A percentile compares a stretch with the other conserved stretches of the same genome.
Evolutionary conservation across 148 eudicot species (phyloP).

Genomic region (Fagopyrum tataricum): DNA sequence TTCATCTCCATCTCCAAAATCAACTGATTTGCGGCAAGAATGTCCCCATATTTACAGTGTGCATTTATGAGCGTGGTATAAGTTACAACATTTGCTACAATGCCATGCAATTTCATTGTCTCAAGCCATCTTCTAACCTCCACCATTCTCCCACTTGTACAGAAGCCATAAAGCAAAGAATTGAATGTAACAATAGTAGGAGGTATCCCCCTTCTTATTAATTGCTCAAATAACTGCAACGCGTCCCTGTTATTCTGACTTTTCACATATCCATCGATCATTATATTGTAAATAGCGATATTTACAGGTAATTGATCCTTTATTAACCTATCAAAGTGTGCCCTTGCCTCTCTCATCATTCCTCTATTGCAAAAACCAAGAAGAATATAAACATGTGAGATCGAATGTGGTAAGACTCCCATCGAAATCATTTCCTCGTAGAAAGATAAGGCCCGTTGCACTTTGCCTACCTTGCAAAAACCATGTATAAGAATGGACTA

Average conservation of each 20-base stretch:
- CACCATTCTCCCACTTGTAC: conserved; percentile 37
- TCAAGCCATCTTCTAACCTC: conserved; percentile 53
- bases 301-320: conserved; percentile 28
- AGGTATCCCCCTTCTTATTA: conserved; percentile 42
- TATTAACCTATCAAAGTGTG: conserved; percentile 46
- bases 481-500: conserved; percentile 64
- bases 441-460: conserved; percentile 43
- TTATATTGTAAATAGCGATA: conserved; percentile 61
- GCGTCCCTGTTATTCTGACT: conserved; percentile 40
- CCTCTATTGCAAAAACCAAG: conserved; percentile 43
- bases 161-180: conserved; percentile 69
- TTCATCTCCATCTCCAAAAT: conserved; percentile 46
- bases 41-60: conserved; percentile 40
- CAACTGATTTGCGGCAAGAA: conserved; percentile 35
- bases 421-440: conserved; percentile 41
- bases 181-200: conserved; percentile 74
- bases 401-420: conserved; percentile 40
- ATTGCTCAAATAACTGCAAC: conserved; percentile 40
- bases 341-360: conserved; percentile 46
- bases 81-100: conserved; percentile 52
- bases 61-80: conserved; percentile 79
- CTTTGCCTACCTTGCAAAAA: conserved; percentile 61
- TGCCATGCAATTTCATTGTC: conserved; percentile 32
- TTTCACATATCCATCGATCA: conserved; percentile 73
- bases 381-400: conserved; percentile 40